Conservation (phyloP, 441 rosid species). For the Populus tomentosa region DNA sequence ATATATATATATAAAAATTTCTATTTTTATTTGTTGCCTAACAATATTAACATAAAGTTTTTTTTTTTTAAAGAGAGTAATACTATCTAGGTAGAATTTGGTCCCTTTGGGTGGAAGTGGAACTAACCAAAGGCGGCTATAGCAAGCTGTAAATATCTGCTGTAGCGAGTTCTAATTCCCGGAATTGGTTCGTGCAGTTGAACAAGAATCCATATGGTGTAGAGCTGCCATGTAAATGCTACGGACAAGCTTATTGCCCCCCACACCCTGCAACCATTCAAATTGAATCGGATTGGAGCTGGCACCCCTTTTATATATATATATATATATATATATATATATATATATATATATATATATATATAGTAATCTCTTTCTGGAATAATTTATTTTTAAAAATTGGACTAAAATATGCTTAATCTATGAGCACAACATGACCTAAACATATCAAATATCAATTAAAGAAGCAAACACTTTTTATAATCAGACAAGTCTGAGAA, state of each 20-base stretch:
- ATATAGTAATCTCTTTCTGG: too few species aligned
- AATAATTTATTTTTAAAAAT: too few species aligned
- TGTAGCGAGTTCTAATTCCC: slow-evolving; percentile 28
- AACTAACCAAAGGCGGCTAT: slow-evolving; percentile 44
- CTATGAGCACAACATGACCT: too few species aligned
- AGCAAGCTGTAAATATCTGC: slow-evolving; percentile 48
- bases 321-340: too few species aligned
- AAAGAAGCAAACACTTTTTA: not conserved
- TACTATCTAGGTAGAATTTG: not conserved
- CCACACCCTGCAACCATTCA: slow-evolving; percentile 36
- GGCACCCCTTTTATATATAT: not conserved
- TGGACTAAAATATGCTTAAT: too few species aligned
- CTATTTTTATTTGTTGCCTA: too few species aligned
- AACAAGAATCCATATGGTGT: slow-evolving; percentile 49
- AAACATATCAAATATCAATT: too few species aligned
- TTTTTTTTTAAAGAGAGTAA: not conserved
- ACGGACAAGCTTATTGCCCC: slow-evolving; percentile 34
- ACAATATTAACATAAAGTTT: too few species aligned
- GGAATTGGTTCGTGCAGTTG: slow-evolving; percentile 39
- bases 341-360: too few species aligned
- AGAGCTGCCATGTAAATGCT: slow-evolving; percentile 51
- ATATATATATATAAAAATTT: too few species aligned
- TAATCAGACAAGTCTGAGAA: not conserved
- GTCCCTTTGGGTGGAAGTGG: not conserved
- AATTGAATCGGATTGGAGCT: not conserved